A percentile compares a stretch with the other conserved stretches of the same genome.
These are phyloP conservation scores for Bonnemaisonia californica DNA, from an alignment of 31 red algal species.

Conservation along the genomic window DNA sequence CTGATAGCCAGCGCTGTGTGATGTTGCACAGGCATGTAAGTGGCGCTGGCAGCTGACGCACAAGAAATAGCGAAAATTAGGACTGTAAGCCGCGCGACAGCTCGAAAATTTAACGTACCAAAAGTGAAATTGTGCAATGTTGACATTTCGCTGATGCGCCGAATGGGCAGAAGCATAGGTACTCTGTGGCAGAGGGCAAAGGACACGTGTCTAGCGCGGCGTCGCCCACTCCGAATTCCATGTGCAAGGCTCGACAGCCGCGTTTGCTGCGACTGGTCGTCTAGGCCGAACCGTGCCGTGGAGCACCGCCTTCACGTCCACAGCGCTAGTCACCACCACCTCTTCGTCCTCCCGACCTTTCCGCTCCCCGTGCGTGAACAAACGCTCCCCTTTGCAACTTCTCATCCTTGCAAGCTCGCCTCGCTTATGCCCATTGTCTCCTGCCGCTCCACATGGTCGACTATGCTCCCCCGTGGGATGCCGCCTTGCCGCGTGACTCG, in stretches of 20 bases:
- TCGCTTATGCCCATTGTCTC: conserved; percentile 1
- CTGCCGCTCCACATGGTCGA: conserved; percentile 52
- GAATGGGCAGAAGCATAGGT: not conserved
- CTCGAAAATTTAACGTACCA: not conserved
- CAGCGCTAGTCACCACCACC: not conserved
- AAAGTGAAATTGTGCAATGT: conserved; percentile 3
- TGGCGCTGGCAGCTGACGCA: too few species aligned
- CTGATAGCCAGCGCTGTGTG: too few species aligned
- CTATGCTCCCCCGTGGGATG: conserved; percentile 60
- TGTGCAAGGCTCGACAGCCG: not conserved
- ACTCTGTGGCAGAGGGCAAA: not conserved
- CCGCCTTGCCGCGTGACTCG: conserved; percentile 27
- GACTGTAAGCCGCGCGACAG: not conserved
- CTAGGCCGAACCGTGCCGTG: not conserved
- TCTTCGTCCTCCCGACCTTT: not conserved
- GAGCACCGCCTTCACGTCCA: not conserved
- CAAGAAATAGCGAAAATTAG: too few species aligned
- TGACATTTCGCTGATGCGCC: not conserved
- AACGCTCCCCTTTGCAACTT: not conserved
- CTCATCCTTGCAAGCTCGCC: not conserved
- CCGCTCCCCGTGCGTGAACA: not conserved
- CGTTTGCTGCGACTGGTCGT: not conserved
- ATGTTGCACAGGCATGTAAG: too few species aligned
- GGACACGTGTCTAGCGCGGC: conserved; percentile 47
- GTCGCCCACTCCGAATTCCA: conserved; percentile 46